Base-by-base conservation (phyloP, 345 rosid genomes). In the Populus pruinosa region DNA sequence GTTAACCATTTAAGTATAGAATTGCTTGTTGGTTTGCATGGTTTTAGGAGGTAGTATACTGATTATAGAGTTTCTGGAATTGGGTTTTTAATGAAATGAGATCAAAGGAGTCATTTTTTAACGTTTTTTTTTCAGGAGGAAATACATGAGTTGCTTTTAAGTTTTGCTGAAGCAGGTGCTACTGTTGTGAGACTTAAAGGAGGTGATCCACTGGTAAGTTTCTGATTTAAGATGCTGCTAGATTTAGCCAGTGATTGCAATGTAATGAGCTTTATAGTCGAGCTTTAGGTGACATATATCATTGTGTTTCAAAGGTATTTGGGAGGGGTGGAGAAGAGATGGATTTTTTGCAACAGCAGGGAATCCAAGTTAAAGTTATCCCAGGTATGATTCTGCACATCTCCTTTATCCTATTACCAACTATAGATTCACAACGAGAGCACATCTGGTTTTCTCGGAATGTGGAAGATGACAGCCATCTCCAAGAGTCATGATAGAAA, bases 291-390 rank as follows among this genome's bases (percentile, higher is more conserved):
- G 39, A 71, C 33, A 35, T 31, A 8, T 35, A 17, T 33, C 56
- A n/a, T 62, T 77, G 69, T 70, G 41, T 74, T 73, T 69, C 77
- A 35, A 76, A 96, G 99, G 97, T 96, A 1, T 96, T 96, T 77
- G 99, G 98, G 29, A 84, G 99, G 72, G 98, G 99, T 6, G 98
- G 99, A 7, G 99, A 96, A 86, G 99, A 96, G 86, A 93, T 96
- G 97, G 99, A 96, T 87, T 96, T 93, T 85, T 83, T 96, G 44
- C 94, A 88, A 70, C 94, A 89, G 81, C 92, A 92, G 84, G 98
- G 97, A 80, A 93, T 96, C 67, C 88, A 87, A 75, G 98, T 96
- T 56, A 91, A 93, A 83, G 96, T 96, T 82, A 88, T 93, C 56
- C 98, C 98, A 38, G 97, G 99, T 91, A 88, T 67, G 68, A 16